Base-by-base conservation (phyloP, 2,329 filamentous ascomycete species). In the Ustilaginoidea virens region DNA sequence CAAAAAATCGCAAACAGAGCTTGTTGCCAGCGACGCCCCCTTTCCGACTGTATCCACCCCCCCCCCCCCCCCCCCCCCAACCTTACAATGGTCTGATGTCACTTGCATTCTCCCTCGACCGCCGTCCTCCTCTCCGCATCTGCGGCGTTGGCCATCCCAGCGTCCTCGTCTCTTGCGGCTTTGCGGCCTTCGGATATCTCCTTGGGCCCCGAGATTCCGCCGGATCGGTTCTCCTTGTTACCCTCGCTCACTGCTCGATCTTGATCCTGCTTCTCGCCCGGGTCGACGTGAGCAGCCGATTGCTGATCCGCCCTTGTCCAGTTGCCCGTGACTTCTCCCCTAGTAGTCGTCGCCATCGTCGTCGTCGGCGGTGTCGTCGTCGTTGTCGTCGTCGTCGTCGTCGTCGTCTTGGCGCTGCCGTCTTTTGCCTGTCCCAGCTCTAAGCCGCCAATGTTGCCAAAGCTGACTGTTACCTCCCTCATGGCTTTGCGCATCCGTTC, bases 401-500 rank as follows among this genome's bases (percentile, higher is more conserved):
- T n/a, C n/a, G n/a, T n/a, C n/a, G n/a, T n/a, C n/a, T n/a, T n/a
- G n/a, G n/a, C 39, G 2, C 38, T 32, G 7, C 35, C 33, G 10
- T 45, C 42, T 31, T 40, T 47, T 18, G 40, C 42, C 18, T 39
- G 39, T 21, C 42, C 38, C n/a, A 35, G 33, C 3, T 44, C 43
- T 8, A 37, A 12, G 7, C 46, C 46, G 14, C 41, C 46, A 7
- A 46, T 43, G 25, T 51, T 54, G 5, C 43, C 44, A 10, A 50
- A 41, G 9, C 41, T 45, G 16, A 44, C 47, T 22, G 61, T 61
- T 9, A 68, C 56, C 37, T 70, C 66, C 27, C 53, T 48, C 56
- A 71, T 61, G 1, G 63, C 63, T 44, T 61, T 65, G 19, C 65
- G 55, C 45, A 72, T 74, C 23, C 69, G 56, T 39, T 72, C 66